phyloP scores from a whole-genome alignment of 2,329 filamentous ascomycete species.

The Colletotrichum musae region DNA sequence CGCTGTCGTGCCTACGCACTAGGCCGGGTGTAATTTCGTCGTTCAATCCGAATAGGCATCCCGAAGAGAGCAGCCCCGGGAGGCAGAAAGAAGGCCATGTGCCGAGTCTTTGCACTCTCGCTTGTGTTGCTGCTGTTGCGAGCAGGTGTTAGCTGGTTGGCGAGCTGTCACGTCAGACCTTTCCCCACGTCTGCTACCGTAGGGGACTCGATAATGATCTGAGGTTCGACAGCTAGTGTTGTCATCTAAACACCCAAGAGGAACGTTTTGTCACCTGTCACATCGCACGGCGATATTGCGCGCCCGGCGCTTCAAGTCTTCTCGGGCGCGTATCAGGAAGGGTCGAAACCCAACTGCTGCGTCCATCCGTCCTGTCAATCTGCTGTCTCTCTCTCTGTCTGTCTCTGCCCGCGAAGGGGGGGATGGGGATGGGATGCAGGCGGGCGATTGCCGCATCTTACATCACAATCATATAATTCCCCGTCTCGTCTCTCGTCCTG shows the following conservation, averaged over 20 bases:
- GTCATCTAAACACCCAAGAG: too few species aligned
- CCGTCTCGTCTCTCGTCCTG: background rate
- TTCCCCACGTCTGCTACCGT: background rate
- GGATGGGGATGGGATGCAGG: background rate
- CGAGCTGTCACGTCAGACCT: background rate
- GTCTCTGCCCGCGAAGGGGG: background rate
- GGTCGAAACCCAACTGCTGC: too few species aligned
- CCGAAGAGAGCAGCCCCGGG: background rate
- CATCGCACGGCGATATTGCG: too few species aligned
- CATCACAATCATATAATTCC: slow-evolving; percentile 19
- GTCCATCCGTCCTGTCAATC: background rate
- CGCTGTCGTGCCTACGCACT: background rate
- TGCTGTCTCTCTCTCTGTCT: background rate
- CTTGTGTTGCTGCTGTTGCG: too few species aligned
- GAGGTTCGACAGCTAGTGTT: background rate
- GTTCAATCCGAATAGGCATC: background rate
- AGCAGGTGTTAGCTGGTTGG: too few species aligned
- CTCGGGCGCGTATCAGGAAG: too few species aligned
- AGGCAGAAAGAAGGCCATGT: background rate
- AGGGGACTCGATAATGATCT: background rate
- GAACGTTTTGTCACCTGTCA: background rate
- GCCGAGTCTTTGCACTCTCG: background rate
- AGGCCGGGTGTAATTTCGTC: background rate
- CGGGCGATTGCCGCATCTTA: slow-evolving; percentile 35
- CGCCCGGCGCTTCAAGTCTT: too few species aligned